Evolutionary conservation across 257 asterid genomes (phyloP).

Genomic region (Gentiana straminea): DNA sequence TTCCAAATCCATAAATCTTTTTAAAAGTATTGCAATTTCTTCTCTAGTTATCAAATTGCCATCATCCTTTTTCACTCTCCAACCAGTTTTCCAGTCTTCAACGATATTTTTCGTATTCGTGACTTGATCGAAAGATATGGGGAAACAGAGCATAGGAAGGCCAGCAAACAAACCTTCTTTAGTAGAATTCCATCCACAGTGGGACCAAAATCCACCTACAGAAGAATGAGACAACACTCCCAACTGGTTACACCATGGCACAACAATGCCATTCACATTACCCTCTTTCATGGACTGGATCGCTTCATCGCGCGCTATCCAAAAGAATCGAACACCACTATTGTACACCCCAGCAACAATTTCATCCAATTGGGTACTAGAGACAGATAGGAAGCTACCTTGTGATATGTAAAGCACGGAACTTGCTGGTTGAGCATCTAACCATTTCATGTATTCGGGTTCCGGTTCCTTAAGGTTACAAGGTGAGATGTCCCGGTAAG

Average conservation of each 20-base stretch:
- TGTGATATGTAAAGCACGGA: slow-evolving; percentile 57
- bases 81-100: slow-evolving; percentile 49
- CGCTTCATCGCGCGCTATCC: slow-evolving; percentile 38
- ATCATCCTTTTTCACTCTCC: slow-evolving; percentile 31
- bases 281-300: neutral
- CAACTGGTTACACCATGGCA: slow-evolving; percentile 57
- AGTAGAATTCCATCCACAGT: slow-evolving; percentile 73
- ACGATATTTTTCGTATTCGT: slow-evolving; percentile 39
- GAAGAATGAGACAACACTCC: slow-evolving; percentile 41
- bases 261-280: slow-evolving; percentile 25
- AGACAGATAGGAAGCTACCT: slow-evolving; percentile 62
- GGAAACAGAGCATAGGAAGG: slow-evolving; percentile 38
- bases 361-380: slow-evolving; percentile 39
- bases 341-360: slow-evolving; percentile 14
- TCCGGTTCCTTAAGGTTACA: neutral
- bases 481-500: slow-evolving; percentile 21
- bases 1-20: slow-evolving; percentile 35
- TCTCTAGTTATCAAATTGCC: slow-evolving; percentile 12
- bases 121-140: slow-evolving; percentile 34
- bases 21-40: slow-evolving; percentile 15
- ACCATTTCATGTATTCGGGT: slow-evolving; percentile 35
- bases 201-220: slow-evolving; percentile 54
- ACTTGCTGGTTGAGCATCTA: slow-evolving; percentile 45
- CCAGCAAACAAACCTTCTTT: slow-evolving; percentile 39
- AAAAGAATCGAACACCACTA: slow-evolving; percentile 36